These are phyloP conservation scores for Spathaspora hagerdaliae DNA, from an alignment of 805 yeast genomes.

Conservation along the genomic window DNA sequence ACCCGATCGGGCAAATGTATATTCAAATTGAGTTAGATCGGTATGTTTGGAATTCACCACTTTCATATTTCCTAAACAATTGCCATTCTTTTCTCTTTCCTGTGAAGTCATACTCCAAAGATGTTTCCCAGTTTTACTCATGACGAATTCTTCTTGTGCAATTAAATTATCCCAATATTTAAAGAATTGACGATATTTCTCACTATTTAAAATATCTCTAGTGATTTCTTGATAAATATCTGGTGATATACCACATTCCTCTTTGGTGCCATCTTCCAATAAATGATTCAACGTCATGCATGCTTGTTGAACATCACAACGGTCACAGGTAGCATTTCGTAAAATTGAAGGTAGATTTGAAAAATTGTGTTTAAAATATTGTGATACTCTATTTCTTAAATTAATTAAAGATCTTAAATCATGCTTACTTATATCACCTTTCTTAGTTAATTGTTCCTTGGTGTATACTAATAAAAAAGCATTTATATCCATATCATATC, in stretches of 20 bases:
- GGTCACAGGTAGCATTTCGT: conserved; percentile 52
- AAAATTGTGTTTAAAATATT: conserved; percentile 42
- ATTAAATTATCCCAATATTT: conserved; percentile 71
- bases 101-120: conserved; percentile 62
- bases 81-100: conserved; percentile 53
- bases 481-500: conserved; percentile 66
- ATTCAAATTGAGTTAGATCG: conserved; percentile 32
- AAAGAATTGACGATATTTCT: conserved; percentile 51
- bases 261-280: conserved; percentile 54
- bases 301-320: conserved; percentile 50
- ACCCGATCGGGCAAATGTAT: conserved; percentile 45
- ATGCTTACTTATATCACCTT: conserved; percentile 46
- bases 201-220: conserved; percentile 39
- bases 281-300: conserved; percentile 68
- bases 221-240: conserved; percentile 49
- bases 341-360: conserved; percentile 52
- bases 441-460: conserved; percentile 49
- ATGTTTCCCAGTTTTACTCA: conserved; percentile 50
- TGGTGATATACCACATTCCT: conserved; percentile 47
- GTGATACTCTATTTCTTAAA: conserved; percentile 67
- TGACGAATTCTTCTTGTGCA: conserved; percentile 66
- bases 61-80: conserved; percentile 46
- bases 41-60: conserved; percentile 37
- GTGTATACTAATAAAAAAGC: conserved; percentile 74
- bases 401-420: conserved; percentile 69